Evolutionary conservation across 2,329 filamentous ascomycete species (phyloP).

Genomic region (Claviceps digitariae): DNA sequence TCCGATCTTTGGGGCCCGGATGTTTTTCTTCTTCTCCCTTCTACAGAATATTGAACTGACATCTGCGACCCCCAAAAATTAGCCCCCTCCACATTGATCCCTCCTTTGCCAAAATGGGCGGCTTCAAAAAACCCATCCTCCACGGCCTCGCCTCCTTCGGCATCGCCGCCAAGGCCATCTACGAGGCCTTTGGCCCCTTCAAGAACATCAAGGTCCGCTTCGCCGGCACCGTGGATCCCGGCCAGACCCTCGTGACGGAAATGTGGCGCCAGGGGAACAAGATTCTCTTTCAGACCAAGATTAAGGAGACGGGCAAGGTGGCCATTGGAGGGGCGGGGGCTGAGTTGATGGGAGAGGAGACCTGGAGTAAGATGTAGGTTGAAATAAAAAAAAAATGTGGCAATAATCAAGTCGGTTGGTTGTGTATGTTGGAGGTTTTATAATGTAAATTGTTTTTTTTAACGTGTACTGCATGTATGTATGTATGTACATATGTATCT

Average conservation of each 20-base stretch:
- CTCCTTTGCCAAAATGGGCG: slow-evolving; percentile 83
- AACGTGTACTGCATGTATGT: not conserved
- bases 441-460: too few relatives aligned
- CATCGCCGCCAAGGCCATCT: slow-evolving; percentile 79
- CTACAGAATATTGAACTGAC: not conserved
- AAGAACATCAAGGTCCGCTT: slow-evolving; percentile 92
- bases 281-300: slow-evolving; percentile 74
- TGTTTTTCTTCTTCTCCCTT: slow-evolving; percentile 4
- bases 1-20: not conserved
- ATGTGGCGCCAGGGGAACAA: slow-evolving; percentile 82
- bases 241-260: slow-evolving; percentile 82
- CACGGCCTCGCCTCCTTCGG: slow-evolving; percentile 97
- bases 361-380: slow-evolving; percentile 16
- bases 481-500: not conserved
- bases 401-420: too few relatives aligned
- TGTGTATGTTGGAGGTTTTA: too few relatives aligned
- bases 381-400: too few relatives aligned
- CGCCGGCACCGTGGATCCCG: slow-evolving; percentile 70
- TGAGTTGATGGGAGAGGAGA: slow-evolving; percentile 42
- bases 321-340: slow-evolving; percentile 71
- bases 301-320: slow-evolving; percentile 86
- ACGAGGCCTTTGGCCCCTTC: slow-evolving; percentile 67
- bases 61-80: not conserved
- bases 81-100: slow-evolving; percentile 90
- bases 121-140: slow-evolving; percentile 87